Percentiles rank a stretch among this genome's conserved stretches.
These are phyloP conservation scores for Rhexocercosporidium sp. DNA, from an alignment of 2,329 filamentous ascomycete species.

Conservation along the genomic window DNA sequence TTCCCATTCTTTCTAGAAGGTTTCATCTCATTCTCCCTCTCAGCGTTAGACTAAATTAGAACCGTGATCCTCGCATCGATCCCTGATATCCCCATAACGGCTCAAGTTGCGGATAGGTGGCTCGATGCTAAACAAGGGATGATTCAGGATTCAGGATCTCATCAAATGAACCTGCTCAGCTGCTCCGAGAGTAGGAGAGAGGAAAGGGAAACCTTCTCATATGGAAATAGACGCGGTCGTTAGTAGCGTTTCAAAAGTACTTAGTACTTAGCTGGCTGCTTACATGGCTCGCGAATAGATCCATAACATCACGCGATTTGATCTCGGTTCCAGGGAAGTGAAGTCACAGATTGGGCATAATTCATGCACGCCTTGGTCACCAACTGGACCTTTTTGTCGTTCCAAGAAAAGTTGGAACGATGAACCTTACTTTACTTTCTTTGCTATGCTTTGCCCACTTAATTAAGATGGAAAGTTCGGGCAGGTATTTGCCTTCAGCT, in stretches of 20 bases:
- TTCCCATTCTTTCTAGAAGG: constrained; percentile 23
- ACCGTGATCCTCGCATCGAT: constrained; percentile 11
- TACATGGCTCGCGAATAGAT: neutral
- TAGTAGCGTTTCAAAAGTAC: constrained; percentile 5
- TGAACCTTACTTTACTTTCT: too few species aligned
- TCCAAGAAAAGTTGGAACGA: too few species aligned
- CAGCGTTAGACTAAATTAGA: neutral
- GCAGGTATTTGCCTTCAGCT: constrained; percentile 2
- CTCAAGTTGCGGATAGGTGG: neutral
- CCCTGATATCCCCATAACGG: neutral
- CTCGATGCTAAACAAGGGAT: neutral
- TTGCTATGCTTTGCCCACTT: too few species aligned
- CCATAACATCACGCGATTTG: neutral
- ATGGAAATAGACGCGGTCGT: neutral
- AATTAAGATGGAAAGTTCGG: neutral
- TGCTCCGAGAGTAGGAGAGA: too few species aligned
- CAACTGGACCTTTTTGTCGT: neutral
- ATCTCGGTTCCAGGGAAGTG: neutral
- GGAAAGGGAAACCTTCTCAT: neutral
- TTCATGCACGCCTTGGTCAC: constrained; percentile 15
- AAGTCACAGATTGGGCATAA: constrained; percentile 8
- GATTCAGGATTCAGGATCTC: neutral
- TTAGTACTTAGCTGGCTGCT: neutral
- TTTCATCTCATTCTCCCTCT: constrained; percentile 15
- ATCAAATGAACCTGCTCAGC: constrained; percentile 1